Conservation (phyloP, 108 stramenopile genomes). For the Phaeodactylum tricornutum region DNA sequence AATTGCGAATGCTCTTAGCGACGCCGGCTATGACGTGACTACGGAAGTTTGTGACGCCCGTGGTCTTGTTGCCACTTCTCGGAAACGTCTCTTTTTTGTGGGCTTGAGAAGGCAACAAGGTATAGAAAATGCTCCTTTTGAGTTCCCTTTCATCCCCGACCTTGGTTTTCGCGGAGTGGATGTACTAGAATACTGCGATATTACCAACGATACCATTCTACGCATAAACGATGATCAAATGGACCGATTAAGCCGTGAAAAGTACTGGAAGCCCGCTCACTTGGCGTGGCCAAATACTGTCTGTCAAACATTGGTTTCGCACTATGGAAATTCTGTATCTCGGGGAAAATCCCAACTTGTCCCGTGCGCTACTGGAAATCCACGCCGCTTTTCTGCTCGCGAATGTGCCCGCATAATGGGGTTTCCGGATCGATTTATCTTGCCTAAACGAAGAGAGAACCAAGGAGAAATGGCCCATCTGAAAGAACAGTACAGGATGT, state of each 20-base stretch:
- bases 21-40: conserved; percentile 54
- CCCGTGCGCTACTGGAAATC: conserved; percentile 41
- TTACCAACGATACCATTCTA: conserved; percentile 30
- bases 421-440: conserved; percentile 46
- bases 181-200: conserved; percentile 48
- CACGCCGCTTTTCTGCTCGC: conserved; percentile 53
- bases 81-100: conserved; percentile 68
- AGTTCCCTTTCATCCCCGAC: conserved; percentile 74
- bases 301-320: conserved; percentile 53
- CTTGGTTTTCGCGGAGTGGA: conserved; percentile 43
- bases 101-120: conserved; percentile 21
- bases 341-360: conserved; percentile 65
- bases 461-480: conserved; percentile 61
- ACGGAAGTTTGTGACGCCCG: conserved; percentile 51
- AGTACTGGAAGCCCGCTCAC: conserved; percentile 42
- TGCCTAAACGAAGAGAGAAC: conserved; percentile 13
- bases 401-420: conserved; percentile 75
- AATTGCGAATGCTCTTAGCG: conserved; percentile 43
- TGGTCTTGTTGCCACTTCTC: conserved; percentile 47
- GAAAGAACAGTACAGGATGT: conserved; percentile 39
- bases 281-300: conserved; percentile 59
- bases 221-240: conserved; percentile 32
- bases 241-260: conserved; percentile 30
- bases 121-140: conserved; percentile 11
- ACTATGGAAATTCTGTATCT: conserved; percentile 71